phyloP scores from a whole-genome alignment of 2,329 filamentous ascomycete species.

The Colletotrichum trifolii region DNA sequence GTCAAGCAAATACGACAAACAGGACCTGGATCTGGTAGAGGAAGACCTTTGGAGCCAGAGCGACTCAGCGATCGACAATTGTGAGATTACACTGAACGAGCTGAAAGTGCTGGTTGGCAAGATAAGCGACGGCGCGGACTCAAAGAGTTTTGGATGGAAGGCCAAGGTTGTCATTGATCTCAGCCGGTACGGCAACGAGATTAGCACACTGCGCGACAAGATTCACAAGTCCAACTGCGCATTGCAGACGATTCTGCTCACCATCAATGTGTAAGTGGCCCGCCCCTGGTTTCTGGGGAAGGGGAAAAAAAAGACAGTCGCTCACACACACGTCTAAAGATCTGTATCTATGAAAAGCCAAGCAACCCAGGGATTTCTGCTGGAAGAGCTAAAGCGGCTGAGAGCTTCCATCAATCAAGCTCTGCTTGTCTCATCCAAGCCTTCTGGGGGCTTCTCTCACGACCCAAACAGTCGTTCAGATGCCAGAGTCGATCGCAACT shows the following conservation, averaged over 20 bases:
- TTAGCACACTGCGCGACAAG: slow-evolving; percentile 40
- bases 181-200: slow-evolving; percentile 35
- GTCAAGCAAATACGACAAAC: slow-evolving; percentile 37
- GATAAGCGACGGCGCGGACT: slow-evolving; percentile 28
- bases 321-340: not conserved
- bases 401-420: slow-evolving; percentile 40
- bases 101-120: slow-evolving; percentile 36
- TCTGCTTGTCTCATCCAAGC: slow-evolving; percentile 35
- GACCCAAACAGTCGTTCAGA: slow-evolving; percentile 13
- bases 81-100: slow-evolving; percentile 38
- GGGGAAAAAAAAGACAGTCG: too few relatives aligned
- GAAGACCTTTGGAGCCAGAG: slow-evolving; percentile 41
- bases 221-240: slow-evolving; percentile 42
- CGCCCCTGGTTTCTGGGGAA: too few relatives aligned
- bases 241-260: slow-evolving; percentile 42
- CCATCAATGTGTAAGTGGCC: slow-evolving; percentile 39
- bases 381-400: slow-evolving; percentile 37
- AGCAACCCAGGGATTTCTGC: slow-evolving; percentile 36
- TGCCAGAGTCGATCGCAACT: slow-evolving; percentile 35
- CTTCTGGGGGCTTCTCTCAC: slow-evolving; percentile 26
- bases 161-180: slow-evolving; percentile 35
- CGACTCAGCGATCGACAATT: slow-evolving; percentile 38
- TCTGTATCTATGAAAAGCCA: slow-evolving; percentile 38
- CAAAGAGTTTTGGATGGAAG: slow-evolving; percentile 27
- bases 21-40: slow-evolving; percentile 39